These are phyloP conservation scores for Xanthoparmelia taractica DNA, from an alignment of 495 filamentous ascomycete species.

Conservation along the genomic window DNA sequence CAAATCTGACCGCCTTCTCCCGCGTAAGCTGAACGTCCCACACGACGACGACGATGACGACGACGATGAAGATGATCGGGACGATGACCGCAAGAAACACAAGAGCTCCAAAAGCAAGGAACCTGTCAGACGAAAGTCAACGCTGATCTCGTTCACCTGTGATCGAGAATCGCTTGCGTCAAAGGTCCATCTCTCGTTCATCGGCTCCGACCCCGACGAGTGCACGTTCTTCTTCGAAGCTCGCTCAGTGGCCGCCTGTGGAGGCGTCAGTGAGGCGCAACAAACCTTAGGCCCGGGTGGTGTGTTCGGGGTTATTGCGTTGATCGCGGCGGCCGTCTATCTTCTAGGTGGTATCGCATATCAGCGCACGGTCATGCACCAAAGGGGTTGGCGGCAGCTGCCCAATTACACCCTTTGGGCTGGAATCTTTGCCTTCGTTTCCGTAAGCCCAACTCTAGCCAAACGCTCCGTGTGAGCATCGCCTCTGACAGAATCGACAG, in stretches of 20 bases:
- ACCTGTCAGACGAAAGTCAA: constrained; percentile 61
- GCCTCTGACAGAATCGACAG: constrained; percentile 36
- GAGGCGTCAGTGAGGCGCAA: constrained; percentile 53
- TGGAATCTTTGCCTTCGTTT: constrained; percentile 73
- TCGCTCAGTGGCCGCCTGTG: constrained; percentile 80
- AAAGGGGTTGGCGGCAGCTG: constrained; percentile 89
- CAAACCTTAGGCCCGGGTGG: constrained; percentile 69
- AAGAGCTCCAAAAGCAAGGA: constrained; percentile 42
- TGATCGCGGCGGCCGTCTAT: constrained; percentile 81
- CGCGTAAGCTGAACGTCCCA: constrained; percentile 34
- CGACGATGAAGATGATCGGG: constrained; percentile 33
- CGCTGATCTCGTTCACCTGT: constrained; percentile 88
- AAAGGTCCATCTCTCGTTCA: constrained; percentile 64
- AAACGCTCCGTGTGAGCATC: constrained; percentile 24
- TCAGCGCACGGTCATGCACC: constrained; percentile 89
- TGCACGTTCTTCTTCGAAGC: constrained; percentile 98
- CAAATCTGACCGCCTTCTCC: constrained; percentile 20
- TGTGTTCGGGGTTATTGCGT: constrained; percentile 82
- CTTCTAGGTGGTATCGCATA: constrained; percentile 89
- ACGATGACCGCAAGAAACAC: constrained; percentile 34
- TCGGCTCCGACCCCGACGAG: constrained; percentile 72
- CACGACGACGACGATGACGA: constrained; percentile 34
- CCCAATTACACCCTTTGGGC: constrained; percentile 93
- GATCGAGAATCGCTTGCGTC: constrained; percentile 61
- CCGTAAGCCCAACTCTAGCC: constrained; percentile 52